Evolutionary conservation across 1,284 basidiomycete species (phyloP).

Genomic region (Malassezia psittaci): DNA sequence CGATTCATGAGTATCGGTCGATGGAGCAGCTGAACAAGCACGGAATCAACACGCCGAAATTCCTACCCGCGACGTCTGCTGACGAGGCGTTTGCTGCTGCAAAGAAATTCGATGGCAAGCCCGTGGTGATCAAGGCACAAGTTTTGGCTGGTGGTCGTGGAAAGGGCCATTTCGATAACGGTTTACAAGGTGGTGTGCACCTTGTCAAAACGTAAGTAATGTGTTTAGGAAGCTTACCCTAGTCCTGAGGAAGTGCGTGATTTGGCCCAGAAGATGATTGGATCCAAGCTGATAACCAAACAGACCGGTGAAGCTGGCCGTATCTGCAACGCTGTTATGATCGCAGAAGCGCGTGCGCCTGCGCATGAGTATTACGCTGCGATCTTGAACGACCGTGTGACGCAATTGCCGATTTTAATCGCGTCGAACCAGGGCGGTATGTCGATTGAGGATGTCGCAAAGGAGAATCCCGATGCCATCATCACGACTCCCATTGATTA

Average conservation of each 20-base stretch:
- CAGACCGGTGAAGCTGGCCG: slow-evolving; percentile 90
- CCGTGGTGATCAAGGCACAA: slow-evolving; percentile 75
- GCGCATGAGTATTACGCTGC: slow-evolving; percentile 98
- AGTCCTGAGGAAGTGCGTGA: slow-evolving; percentile 83
- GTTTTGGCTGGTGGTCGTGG: slow-evolving; percentile 97
- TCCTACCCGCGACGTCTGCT: slow-evolving; percentile 72
- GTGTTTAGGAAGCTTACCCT: slow-evolving; percentile 8
- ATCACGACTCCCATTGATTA: slow-evolving; percentile 90
- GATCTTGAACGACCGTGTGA: slow-evolving; percentile 84
- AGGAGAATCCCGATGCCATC: slow-evolving; percentile 86
- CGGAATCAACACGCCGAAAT: slow-evolving; percentile 89
- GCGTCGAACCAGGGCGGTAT: slow-evolving; percentile 66
- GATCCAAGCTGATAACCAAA: slow-evolving; percentile 92
- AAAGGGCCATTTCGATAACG: slow-evolving; percentile 93
- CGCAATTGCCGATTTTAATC: slow-evolving; percentile 82
- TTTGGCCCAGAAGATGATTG: slow-evolving; percentile 84
- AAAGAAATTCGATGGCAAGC: slow-evolving; percentile 62
- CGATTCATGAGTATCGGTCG: slow-evolving; percentile 97
- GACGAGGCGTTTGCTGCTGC: slow-evolving; percentile 84
- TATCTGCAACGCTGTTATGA: slow-evolving; percentile 95
- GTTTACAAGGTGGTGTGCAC: slow-evolving; percentile 95
- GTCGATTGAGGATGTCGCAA: slow-evolving; percentile 99
- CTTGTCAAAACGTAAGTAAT: slow-evolving; percentile 68
- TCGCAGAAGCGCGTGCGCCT: slow-evolving; percentile 86
- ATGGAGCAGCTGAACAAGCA: slow-evolving; percentile 95